Conservation (phyloP, 306 rosid genomes). For the Dalbergia oliveri region DNA sequence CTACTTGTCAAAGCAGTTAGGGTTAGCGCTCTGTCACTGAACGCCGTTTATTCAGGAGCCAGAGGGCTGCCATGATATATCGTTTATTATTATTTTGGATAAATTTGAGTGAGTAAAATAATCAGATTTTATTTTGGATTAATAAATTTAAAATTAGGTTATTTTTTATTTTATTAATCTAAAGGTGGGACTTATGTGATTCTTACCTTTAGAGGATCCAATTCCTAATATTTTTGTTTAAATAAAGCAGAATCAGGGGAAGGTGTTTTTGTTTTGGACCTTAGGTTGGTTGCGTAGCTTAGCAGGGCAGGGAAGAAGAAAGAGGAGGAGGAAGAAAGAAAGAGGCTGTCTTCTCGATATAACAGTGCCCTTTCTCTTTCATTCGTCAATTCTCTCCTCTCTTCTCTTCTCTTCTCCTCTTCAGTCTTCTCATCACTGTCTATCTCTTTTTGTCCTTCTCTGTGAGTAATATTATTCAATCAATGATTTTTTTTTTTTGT, state of each 20-base stretch:
- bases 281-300: conserved; percentile 42
- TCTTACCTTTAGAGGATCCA: too few relatives aligned
- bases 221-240: not conserved
- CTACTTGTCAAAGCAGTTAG: conserved; percentile 5
- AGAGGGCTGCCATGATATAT: too few relatives aligned
- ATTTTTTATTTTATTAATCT: too few relatives aligned
- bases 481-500: too few relatives aligned
- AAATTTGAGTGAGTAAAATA: too few relatives aligned
- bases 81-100: not conserved
- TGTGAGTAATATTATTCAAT: not conserved
- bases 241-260: not conserved
- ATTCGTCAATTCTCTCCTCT: conserved; percentile 10
- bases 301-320: conserved; percentile 10
- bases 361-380: conserved; percentile 39
- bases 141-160: too few relatives aligned
- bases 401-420: not conserved
- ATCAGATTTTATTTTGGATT: too few relatives aligned
- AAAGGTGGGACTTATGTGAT: too few relatives aligned
- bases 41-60: not conserved
- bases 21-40: conserved; percentile 3
- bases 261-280: not conserved
- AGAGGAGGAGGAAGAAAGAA: not conserved
- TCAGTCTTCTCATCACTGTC: not conserved
- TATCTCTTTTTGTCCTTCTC: not conserved
- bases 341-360: conserved; percentile 36